Percentiles rank a stretch among this genome's conserved stretches.
These are phyloP conservation scores for Lactarius sanguifluus DNA, from an alignment of 768 basidiomycete genomes.

Conservation along the genomic window DNA sequence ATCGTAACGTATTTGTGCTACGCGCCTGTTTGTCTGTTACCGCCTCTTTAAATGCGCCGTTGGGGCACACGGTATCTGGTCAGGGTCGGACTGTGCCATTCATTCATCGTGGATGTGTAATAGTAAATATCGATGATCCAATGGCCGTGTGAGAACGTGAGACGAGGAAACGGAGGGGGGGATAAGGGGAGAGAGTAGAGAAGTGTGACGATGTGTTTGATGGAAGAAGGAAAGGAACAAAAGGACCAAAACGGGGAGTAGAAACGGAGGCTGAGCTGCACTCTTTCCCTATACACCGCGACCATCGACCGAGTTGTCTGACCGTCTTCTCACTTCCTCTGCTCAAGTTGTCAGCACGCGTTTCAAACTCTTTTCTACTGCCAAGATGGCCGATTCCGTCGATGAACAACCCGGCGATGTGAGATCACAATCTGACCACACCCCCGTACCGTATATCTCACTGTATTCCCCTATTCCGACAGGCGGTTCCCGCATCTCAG, in stretches of 20 bases:
- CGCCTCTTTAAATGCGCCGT: conserved; percentile 25
- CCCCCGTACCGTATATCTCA: not conserved
- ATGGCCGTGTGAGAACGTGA: not conserved
- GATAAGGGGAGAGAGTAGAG: not conserved
- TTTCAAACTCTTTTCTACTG: not conserved
- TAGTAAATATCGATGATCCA: conserved; percentile 27
- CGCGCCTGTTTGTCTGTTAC: conserved; percentile 21
- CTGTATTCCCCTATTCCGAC: not conserved
- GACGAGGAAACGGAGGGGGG: not conserved
- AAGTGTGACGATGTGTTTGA: conserved; percentile 8
- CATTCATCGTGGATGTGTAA: conserved; percentile 19
- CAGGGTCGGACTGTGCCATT: conserved; percentile 16
- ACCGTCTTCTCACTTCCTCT: not conserved
- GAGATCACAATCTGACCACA: not conserved
- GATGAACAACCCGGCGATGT: conserved; percentile 25
- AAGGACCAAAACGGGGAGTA: not conserved
- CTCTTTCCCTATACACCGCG: not conserved
- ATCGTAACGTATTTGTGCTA: conserved; percentile 27
- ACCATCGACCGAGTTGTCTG: not conserved
- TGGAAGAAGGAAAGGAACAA: conserved; percentile 13
- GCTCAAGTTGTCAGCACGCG: not conserved
- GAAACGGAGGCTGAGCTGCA: not conserved
- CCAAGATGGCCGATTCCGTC: conserved; percentile 14
- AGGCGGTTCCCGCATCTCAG: conserved; percentile 81
- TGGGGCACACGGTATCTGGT: conserved; percentile 23